Evolutionary conservation across 805 yeast genomes (phyloP), one percentile per base, ranked within the genome.

Genomic region (Wickerhamiella allomyrinae): DNA sequence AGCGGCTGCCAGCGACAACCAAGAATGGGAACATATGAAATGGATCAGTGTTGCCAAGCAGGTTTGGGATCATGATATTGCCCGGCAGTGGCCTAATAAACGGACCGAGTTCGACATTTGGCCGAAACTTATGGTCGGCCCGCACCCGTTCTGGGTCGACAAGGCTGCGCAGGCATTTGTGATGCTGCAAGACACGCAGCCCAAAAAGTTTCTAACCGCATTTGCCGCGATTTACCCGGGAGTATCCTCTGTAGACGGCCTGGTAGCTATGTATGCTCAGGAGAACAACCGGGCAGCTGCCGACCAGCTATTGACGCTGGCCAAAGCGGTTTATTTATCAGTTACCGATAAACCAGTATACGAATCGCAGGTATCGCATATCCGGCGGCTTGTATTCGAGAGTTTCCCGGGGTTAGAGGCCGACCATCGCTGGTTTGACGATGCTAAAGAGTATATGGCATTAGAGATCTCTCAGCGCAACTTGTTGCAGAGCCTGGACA

Each of bases 391-490:
- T 8, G 20, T 24, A 14, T 20, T 39, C 10, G 37, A 39, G 23
- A 8, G 20, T 7, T 39, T 31, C 19, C 37, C 37, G 20, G 23
- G 7, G 5, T 37, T 39, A 5, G 37, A 21, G 3, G 15, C 25
- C n/a, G 8, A 14, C 15, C 41, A 39, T 20, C n/a, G 22, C 27
- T 39, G 41, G 39, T 42, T 39, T 13, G 21, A 39, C 6, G 38
- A 34, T 27, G 22, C 24, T n/a, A 33, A 34, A 8, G 33, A 34
- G 3, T 20, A 33, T 19, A n/a, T 7, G 14, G 21, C 40, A 22
- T n/a, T 39, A 5, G 46, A 43, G 21, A 36, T 39, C n/a, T 24
- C 39, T 13, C 40, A 39, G 22, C 33, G 40, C 13, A 39, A 27
- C 20, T 20, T 43, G 3, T 23, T 31, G 10, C 37, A 36, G 13